Base-by-base conservation (phyloP, 1,284 basidiomycete genomes). In the Cutaneotrichosporon sp. region DNA sequence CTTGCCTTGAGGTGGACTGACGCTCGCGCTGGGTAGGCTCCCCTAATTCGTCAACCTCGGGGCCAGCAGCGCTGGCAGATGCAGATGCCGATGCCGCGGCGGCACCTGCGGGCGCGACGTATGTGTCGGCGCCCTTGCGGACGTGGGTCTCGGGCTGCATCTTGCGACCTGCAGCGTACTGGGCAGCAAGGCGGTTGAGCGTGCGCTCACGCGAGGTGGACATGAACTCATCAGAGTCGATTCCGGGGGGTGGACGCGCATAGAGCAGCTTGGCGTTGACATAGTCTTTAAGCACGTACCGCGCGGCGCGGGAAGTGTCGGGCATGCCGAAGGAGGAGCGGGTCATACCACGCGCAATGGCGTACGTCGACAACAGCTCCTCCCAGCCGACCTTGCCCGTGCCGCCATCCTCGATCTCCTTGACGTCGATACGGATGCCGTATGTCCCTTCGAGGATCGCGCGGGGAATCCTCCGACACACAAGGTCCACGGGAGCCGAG, bases 251-350 rank as follows among this genome's bases (percentile, higher is more conserved):
- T 1, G 81, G 85, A 59, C 94, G 88, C 60, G 88, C 89, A 72
- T 84, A 97, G 8, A 98, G 79, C 0, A 99, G 81, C 64, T 90
- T 91, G 32, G 90, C 96, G 63, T 89, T 93, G 59, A 98, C 91
- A 66, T 97, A 98, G 76, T 99, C 96, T 75, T 99, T 99, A 52
- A 99, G 81, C 50, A 99, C 81, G 68, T 88, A 88, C 54, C 96
- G 84, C 12, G 94, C 90, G 0, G 94, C 86, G 49, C 92, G 85
- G 20, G 93, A 90, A 71, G 97, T 93, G 70, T 99, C 96, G 3
- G 96, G 93, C 72, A 94, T 96, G 46, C 96, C 96, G 76, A 94
- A 90, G 1, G 94, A 92, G 10, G 93, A 84, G 43, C 94, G 84
- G 62, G 86, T 88, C 74, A 88, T 94, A 24, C 96, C 96, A 63